phyloP scores from a whole-genome alignment of 148 eudicot genomes.

The Fagopyrum tataricum region DNA sequence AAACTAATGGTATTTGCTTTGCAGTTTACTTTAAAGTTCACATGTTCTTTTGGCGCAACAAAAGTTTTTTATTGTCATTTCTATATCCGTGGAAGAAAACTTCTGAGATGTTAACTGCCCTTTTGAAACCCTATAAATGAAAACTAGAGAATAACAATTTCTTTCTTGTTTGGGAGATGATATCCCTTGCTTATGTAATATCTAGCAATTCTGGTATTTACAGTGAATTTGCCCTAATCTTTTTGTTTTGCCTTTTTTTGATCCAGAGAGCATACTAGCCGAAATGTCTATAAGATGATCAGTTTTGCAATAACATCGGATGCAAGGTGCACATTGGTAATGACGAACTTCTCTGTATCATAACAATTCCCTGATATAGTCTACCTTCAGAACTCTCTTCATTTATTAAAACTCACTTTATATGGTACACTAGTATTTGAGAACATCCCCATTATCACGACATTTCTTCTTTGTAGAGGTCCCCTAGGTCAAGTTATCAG shows the following conservation, averaged over 20 bases:
- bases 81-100: not conserved
- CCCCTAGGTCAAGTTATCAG: constrained; percentile 3
- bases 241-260: not conserved
- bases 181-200: constrained; percentile 1
- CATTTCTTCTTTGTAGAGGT: constrained; percentile 12
- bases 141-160: not conserved
- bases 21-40: not conserved
- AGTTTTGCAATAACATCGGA: constrained; percentile 12
- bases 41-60: not conserved
- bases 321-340: constrained; percentile 14
- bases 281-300: constrained; percentile 9
- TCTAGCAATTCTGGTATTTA: not conserved
- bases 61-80: not conserved
- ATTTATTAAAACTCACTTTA: constrained; percentile 10
- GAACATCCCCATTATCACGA: constrained; percentile 1
- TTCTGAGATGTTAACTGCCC: not conserved
- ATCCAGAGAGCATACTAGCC: constrained; percentile 12
- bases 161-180: not conserved
- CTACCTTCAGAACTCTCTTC: constrained; percentile 11
- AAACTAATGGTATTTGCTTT: not conserved
- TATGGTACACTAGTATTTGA: not conserved
- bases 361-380: constrained; percentile 9
- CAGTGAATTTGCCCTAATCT: not conserved
- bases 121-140: not conserved
- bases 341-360: constrained; percentile 5